These are phyloP conservation scores for Xylariales sp. DNA, from an alignment of 2,329 filamentous ascomycete species.

Conservation along the genomic window DNA sequence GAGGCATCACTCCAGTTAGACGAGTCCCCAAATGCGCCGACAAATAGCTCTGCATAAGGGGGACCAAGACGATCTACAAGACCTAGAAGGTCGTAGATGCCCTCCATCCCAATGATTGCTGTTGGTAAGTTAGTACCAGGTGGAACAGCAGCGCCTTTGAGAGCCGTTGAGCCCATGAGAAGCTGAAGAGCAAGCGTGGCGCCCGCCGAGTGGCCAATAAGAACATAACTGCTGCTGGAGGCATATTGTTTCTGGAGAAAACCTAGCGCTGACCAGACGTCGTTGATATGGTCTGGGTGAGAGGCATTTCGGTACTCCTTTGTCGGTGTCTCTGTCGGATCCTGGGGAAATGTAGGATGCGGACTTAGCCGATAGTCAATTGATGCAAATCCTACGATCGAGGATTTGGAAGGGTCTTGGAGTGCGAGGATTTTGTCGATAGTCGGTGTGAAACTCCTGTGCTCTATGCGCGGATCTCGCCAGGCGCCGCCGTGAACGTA, in stretches of 20 bases:
- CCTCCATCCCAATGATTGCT: conserved; percentile 57
- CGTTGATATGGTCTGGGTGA: conserved; percentile 58
- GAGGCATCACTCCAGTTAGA: conserved; percentile 50
- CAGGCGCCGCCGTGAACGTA: conserved; percentile 62
- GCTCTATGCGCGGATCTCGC: conserved; percentile 51
- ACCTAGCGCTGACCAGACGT: conserved; percentile 47
- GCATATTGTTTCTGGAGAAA: conserved; percentile 42
- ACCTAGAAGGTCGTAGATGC: conserved; percentile 61
- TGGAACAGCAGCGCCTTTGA: conserved; percentile 15
- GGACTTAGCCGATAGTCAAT: conserved; percentile 61
- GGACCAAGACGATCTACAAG: conserved; percentile 42
- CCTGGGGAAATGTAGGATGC: conserved; percentile 41
- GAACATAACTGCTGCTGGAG: conserved; percentile 43
- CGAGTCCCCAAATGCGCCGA: conserved; percentile 56
- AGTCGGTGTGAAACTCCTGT: conserved; percentile 37
- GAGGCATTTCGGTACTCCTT: conserved; percentile 34
- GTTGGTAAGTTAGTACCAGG: conserved; percentile 35
- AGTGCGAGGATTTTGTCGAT: conserved; percentile 36
- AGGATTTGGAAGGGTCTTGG: conserved; percentile 11
- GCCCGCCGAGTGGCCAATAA: conserved; percentile 60
- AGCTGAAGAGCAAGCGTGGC: conserved; percentile 60
- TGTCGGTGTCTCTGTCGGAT: conserved; percentile 31
- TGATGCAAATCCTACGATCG: conserved; percentile 58
- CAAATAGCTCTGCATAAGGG: conserved; percentile 53
- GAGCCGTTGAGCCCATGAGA: conserved; percentile 37